A percentile compares a stretch with the other conserved stretches of the same genome.
Evolutionary conservation across 2,329 filamentous ascomycete species (phyloP).

Genomic region (Tolypocladium capitatum): DNA sequence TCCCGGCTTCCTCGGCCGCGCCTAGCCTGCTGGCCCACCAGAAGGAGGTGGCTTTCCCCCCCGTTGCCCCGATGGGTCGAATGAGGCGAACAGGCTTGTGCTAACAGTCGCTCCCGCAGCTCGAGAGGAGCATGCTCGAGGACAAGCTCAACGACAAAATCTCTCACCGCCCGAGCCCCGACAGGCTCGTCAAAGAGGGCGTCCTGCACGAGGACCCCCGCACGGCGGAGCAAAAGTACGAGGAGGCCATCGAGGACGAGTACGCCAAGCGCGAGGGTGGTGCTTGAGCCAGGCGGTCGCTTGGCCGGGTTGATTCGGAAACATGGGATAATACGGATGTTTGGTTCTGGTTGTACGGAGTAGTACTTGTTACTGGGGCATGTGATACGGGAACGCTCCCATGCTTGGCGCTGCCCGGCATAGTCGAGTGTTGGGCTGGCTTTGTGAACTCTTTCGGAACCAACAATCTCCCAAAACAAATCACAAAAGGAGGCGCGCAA

Average conservation of each 20-base stretch:
- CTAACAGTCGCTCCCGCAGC: conserved; percentile 20
- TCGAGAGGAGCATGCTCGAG: conserved; percentile 77
- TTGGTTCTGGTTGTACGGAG: not conserved
- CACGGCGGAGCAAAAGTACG: conserved; percentile 41
- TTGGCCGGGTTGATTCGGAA: not conserved
- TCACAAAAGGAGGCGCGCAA: not conserved
- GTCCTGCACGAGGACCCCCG: conserved; percentile 60
- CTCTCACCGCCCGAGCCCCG: conserved; percentile 60
- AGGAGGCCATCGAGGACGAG: conserved; percentile 49
- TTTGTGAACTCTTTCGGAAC: not conserved
- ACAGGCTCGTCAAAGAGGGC: conserved; percentile 64
- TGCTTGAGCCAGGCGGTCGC: conserved; percentile 24
- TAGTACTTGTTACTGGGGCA: not conserved
- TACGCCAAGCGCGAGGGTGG: conserved; percentile 51
- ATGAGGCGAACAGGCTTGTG: not conserved
- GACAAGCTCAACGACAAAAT: conserved; percentile 83
- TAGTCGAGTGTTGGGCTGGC: not conserved
- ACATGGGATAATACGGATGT: not conserved
- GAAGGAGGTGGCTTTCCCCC: conserved; percentile 41
- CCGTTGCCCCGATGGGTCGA: not conserved
- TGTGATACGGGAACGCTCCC: not conserved
- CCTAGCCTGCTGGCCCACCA: conserved; percentile 70
- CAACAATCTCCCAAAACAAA: not conserved
- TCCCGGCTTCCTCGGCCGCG: conserved; percentile 64
- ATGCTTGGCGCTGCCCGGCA: not conserved